These are phyloP conservation scores for Carnegiea gigantea DNA, from an alignment of 179 eudicot species.

Conservation along the genomic window DNA sequence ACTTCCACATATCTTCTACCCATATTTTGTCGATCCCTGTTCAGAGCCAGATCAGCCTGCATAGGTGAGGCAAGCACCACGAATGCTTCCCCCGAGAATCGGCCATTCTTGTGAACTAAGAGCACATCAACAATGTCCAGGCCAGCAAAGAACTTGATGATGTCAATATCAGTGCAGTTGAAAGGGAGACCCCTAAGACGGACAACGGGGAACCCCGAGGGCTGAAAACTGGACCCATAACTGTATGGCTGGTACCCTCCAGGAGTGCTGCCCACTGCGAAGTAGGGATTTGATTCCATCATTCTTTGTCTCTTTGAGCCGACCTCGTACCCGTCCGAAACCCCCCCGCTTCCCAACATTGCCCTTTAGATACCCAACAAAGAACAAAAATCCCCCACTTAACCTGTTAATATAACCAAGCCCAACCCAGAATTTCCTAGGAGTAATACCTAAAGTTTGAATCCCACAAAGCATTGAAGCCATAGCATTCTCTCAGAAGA, in stretches of 20 bases:
- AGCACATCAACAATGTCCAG: constrained; percentile 80
- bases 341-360: constrained; percentile 96
- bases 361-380: constrained; percentile 81
- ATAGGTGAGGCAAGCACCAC: constrained; percentile 66
- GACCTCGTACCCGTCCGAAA: constrained; percentile 93
- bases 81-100: constrained; percentile 78
- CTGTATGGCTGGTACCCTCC: constrained; percentile 47
- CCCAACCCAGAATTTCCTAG: constrained; percentile 68
- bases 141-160: constrained; percentile 72
- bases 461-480: constrained; percentile 17
- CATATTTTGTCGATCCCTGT: constrained; percentile 70
- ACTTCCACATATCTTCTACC: constrained; percentile 92
- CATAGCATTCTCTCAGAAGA: not conserved
- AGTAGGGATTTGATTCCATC: constrained; percentile 96
- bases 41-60: constrained; percentile 74
- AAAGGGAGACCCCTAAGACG: constrained; percentile 88
- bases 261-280: constrained; percentile 78
- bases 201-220: constrained; percentile 70
- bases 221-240: constrained; percentile 50
- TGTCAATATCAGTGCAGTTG: constrained; percentile 74
- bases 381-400: constrained; percentile 74
- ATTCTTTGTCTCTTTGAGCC: constrained; percentile 99
- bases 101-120: constrained; percentile 62
- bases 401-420: constrained; percentile 90
- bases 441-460: constrained; percentile 26